These are phyloP conservation scores for Gloeopeniophorella convolvens DNA, from an alignment of 768 basidiomycete species.

Conservation along the genomic window DNA sequence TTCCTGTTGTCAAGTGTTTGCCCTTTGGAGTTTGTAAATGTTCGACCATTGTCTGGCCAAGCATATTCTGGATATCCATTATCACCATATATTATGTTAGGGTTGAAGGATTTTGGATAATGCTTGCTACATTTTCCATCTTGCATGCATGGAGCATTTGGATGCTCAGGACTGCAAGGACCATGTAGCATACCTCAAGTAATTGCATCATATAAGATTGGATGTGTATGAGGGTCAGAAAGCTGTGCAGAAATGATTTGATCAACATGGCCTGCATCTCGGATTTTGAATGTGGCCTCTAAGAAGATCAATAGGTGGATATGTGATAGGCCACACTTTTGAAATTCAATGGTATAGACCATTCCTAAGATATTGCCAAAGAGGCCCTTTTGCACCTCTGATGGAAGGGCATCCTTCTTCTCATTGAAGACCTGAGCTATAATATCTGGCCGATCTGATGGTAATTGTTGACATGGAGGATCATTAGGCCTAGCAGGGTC, in stretches of 20 bases:
- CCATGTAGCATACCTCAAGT: constrained; percentile 45
- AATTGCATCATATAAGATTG: constrained; percentile 35
- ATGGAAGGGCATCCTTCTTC: too few species aligned
- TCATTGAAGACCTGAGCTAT: too few species aligned
- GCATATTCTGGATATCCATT: constrained; percentile 38
- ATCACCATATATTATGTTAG: too few species aligned
- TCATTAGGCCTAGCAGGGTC: too few species aligned
- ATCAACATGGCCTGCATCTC: constrained; percentile 35
- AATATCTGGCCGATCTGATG: too few species aligned
- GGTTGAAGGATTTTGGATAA: constrained; percentile 42
- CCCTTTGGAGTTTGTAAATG: constrained; percentile 22
- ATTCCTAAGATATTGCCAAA: too few species aligned
- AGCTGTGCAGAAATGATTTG: constrained; percentile 34
- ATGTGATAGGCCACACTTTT: constrained; percentile 51
- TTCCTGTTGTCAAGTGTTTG: constrained; percentile 31
- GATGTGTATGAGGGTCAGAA: constrained; percentile 35
- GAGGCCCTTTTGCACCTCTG: too few species aligned
- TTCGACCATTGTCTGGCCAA: constrained; percentile 29
- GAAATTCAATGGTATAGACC: constrained; percentile 54
- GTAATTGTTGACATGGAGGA: too few species aligned
- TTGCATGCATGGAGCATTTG: constrained; percentile 35
- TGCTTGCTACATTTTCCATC: constrained; percentile 36
- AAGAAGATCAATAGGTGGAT: constrained; percentile 46
- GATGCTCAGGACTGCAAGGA: constrained; percentile 36
- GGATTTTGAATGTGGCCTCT: constrained; percentile 28